A percentile compares a stretch with the other conserved stretches of the same genome.
Conservation (phyloP, 768 basidiomycete species). For the Multifurca ochricompacta region DNA sequence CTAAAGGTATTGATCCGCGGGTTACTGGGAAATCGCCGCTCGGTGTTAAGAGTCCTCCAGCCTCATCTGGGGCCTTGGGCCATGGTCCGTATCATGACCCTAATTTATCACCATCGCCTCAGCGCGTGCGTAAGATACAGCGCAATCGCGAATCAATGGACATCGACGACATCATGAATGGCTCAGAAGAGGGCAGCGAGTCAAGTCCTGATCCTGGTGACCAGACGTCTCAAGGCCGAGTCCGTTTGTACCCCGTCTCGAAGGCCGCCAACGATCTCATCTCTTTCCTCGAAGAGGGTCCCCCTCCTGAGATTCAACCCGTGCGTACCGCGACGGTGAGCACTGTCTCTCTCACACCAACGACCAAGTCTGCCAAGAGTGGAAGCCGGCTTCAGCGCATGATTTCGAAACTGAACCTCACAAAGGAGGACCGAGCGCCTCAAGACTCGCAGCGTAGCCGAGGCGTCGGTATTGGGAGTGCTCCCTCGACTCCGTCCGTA, state of each 20-base stretch:
- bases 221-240: slow-evolving; percentile 9
- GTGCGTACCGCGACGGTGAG: slow-evolving; percentile 9
- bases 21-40: slow-evolving; percentile 6
- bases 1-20: slow-evolving; percentile 4
- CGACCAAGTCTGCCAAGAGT: slow-evolving; percentile 30
- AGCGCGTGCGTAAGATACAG: slow-evolving; percentile 44
- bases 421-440: slow-evolving; percentile 30
- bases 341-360: slow-evolving; percentile 17
- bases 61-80: slow-evolving; percentile 3
- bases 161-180: slow-evolving; percentile 67
- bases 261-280: slow-evolving; percentile 41
- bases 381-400: slow-evolving; percentile 66
- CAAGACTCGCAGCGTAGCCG: slow-evolving; percentile 26
- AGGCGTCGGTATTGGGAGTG: slow-evolving; percentile 26
- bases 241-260: slow-evolving; percentile 30
- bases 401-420: slow-evolving; percentile 63
- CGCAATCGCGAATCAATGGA: slow-evolving; percentile 62
- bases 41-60: slow-evolving; percentile 2
- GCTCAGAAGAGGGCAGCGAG: slow-evolving; percentile 53
- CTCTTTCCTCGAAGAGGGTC: slow-evolving; percentile 52
- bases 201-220: slow-evolving; percentile 8
- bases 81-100: not conserved
- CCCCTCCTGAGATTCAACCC: slow-evolving; percentile 35
- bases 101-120: slow-evolving; percentile 31
- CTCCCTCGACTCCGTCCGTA: slow-evolving; percentile 15